A percentile compares a stretch with the other conserved stretches of the same genome.
phyloP scores from a whole-genome alignment of 495 filamentous ascomycete species.

The Collariella sp. region DNA sequence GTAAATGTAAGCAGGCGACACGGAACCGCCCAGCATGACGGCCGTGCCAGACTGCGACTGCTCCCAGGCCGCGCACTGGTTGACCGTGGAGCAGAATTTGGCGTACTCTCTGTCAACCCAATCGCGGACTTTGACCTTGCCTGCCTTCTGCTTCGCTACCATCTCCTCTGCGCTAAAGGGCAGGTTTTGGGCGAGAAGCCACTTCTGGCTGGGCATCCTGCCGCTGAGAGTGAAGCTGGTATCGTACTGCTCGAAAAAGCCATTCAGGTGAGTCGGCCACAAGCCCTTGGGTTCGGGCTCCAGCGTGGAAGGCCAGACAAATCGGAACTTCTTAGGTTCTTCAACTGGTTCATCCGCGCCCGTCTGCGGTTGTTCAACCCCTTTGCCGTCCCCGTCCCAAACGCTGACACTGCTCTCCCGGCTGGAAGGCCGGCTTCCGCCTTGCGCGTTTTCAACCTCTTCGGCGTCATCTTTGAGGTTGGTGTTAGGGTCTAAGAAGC shows the following conservation, averaged over 20 bases:
- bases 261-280: conserved; percentile 17
- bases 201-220: conserved; percentile 24
- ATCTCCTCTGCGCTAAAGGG: conserved; percentile 30
- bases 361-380: not conserved
- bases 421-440: not conserved
- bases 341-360: not conserved
- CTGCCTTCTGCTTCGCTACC: conserved; percentile 17
- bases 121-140: conserved; percentile 3
- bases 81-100: conserved; percentile 28
- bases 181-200: conserved; percentile 27
- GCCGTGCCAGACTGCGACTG: conserved; percentile 24
- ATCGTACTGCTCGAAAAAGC: conserved; percentile 24
- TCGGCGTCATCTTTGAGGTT: conserved; percentile 13
- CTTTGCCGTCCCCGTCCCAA: not conserved
- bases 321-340: conserved; percentile 3
- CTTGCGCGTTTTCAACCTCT: not conserved
- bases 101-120: conserved; percentile 34
- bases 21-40: conserved; percentile 19
- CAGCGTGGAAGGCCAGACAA: conserved; percentile 10
- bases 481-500: conserved; percentile 25
- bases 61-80: conserved; percentile 35
- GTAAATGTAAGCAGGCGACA: conserved; percentile 26
- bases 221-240: conserved; percentile 26
- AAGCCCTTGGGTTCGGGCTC: conserved; percentile 10
- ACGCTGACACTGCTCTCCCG: not conserved